A percentile compares a stretch with the other conserved stretches of the same genome.
phyloP scores from a whole-genome alignment of 768 basidiomycete species.

The Boletus pseudo-olivaceus region DNA sequence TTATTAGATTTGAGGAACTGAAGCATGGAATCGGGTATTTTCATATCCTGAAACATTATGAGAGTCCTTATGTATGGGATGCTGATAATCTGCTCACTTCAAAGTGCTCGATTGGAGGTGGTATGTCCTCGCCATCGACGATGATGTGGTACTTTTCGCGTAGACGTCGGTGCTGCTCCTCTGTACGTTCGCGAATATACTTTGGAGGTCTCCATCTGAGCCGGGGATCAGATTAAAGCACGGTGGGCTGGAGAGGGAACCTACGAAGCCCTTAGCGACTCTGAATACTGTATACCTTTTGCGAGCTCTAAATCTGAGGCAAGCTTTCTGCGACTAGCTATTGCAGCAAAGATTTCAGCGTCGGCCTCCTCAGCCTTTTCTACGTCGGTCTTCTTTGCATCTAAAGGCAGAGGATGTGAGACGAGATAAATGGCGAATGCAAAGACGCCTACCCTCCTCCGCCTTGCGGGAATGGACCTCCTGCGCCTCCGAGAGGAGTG shows the following conservation, averaged over 20 bases:
- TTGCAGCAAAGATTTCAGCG: conserved; percentile 86
- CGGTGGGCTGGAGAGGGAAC: conserved; percentile 18
- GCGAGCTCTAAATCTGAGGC: conserved; percentile 93
- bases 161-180: conserved; percentile 67
- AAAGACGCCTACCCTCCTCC: conserved; percentile 57
- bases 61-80: conserved; percentile 4
- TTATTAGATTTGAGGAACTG: conserved; percentile 81
- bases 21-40: conserved; percentile 85
- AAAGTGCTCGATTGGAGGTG: conserved; percentile 91
- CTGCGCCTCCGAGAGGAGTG: conserved; percentile 88
- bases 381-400: conserved; percentile 83
- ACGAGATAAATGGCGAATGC: conserved; percentile 1
- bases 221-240: background rate
- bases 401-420: conserved; percentile 35
- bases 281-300: conserved; percentile 87
- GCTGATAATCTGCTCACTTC: conserved; percentile 40
- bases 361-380: conserved; percentile 88
- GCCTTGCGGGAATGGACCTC: conserved; percentile 87
- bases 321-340: conserved; percentile 85
- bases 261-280: conserved; percentile 79
- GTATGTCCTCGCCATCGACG: conserved; percentile 90
- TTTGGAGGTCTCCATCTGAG: conserved; percentile 83
- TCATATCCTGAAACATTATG: conserved; percentile 76
- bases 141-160: conserved; percentile 93
- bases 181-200: conserved; percentile 69